phyloP scores from a whole-genome alignment of 805 yeast species.

The Candida wancherniae region DNA sequence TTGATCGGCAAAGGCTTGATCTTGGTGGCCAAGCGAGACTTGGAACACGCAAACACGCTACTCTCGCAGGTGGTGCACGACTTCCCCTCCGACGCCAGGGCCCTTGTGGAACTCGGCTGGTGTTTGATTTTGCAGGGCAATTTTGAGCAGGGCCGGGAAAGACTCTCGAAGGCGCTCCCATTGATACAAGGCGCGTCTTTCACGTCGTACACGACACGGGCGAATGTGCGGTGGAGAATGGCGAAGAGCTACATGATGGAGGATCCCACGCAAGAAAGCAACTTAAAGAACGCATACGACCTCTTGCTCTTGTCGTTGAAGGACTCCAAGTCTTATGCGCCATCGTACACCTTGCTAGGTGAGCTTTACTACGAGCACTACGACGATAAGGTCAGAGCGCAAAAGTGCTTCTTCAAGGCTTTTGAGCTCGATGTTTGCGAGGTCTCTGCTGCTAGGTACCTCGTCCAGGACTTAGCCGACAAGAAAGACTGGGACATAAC shows the following conservation, averaged over 20 bases:
- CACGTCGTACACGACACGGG: conserved; percentile 50
- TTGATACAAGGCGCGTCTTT: conserved; percentile 48
- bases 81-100: conserved; percentile 51
- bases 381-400: conserved; percentile 62
- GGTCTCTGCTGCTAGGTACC: conserved; percentile 62
- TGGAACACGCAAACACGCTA: conserved; percentile 48
- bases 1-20: conserved; percentile 80
- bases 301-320: conserved; percentile 59
- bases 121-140: conserved; percentile 56
- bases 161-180: conserved; percentile 41
- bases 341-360: conserved; percentile 81
- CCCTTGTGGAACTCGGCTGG: conserved; percentile 74
- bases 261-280: conserved; percentile 12
- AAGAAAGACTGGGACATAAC: conserved; percentile 81
- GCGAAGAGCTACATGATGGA: conserved; percentile 57
- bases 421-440: conserved; percentile 82
- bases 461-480: conserved; percentile 66
- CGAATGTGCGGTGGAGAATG: conserved; percentile 64
- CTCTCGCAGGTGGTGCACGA: conserved; percentile 47
- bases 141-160: conserved; percentile 46
- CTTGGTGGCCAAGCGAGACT: conserved; percentile 58
- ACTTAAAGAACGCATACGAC: conserved; percentile 49
- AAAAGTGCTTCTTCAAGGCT: conserved; percentile 83
- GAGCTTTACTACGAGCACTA: conserved; percentile 56
- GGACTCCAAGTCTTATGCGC: conserved; percentile 60